Evolutionary conservation across 208 protist genomes (phyloP), one percentile per base, ranked within the genome.

Genomic region (Acanthamoeba healyi): DNA sequence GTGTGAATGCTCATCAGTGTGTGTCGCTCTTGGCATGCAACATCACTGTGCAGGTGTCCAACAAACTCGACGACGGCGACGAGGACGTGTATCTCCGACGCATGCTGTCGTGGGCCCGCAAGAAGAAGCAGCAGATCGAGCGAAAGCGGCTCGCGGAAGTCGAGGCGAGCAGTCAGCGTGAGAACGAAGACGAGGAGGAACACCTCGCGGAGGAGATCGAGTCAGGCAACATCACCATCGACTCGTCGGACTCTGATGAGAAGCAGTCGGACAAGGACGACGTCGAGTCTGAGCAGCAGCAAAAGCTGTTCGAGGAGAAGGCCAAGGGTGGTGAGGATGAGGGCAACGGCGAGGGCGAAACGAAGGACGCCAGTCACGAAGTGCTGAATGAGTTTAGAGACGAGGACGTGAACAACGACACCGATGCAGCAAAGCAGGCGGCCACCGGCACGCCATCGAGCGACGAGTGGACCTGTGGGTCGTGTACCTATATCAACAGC

Each of bases 401-500:
- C n/a, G n/a, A n/a, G n/a, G 32, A 36, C n/a, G 65, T 42, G 40
- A 10, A 7, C 70, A 38, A 79, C 32, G 70, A 79, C 19, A 29
- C 2, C 4, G 14, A 22, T 19, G 44, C 44, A 17, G 3, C 54
- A 24, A 61, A 26, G 7, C 54, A 5, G 54, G 2, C 4, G 44
- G 12, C 44, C n/a, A n/a, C n/a, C n/a, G n/a, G 54, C 5, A 19
- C 54, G 12, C 54, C 7, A n/a, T n/a, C n/a, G n/a, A 36, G 5
- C 61, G 61, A 34, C 2, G 70, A 81, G 22, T 81, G 70, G 70
- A 49, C 6, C 70, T 81, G 70, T 44, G 24, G 19, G 36, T 40
- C 70, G 70, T 81, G 70, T 38, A 81, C 70, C 1, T 81, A 24
- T 22, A 40, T 81, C 70, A 81, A 81, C 40, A 81, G 38, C 38